Evolutionary conservation across 176 grass and related monocot genomes (phyloP), one percentile per base, ranked within the genome.

Genomic region (Coix lacrymajobi): DNA sequence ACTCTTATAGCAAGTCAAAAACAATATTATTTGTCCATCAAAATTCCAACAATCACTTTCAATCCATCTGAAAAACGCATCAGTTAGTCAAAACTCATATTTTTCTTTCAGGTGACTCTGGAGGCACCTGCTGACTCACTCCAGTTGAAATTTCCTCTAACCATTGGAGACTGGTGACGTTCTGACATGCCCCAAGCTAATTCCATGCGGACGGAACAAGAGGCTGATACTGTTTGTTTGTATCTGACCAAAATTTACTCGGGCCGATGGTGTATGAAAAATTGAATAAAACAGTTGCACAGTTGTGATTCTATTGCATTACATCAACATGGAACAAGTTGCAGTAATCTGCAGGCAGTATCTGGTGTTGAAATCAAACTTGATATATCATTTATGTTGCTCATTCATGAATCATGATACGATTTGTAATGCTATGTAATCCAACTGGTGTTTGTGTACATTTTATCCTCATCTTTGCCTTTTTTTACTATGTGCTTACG

Each of bases 71-170:
- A 29, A 41, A 40, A 63, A 15, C n/a, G n/a, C 12, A 69, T 39
- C 1, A 12, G 15, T 84, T 60, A 45, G 17, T 44, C 3, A 41
- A 0, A 38, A 37, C 64, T 17, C 22, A 67, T 66, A 0, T 80
- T 2, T 26, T 3, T 82, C 10, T 86, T 1, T 82, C 73, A 90
- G 84, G 88, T 86, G 30, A 90, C 84, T 74, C 31, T 86, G 46
- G 88, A 90, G 79, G 79, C 74, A 26, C 31, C 79, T 61, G 67
- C 84, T 51, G 74, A 16, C 36, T 48, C 31, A 11, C 67, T 90
- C 4, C 67, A 73, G 2, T 79, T 86, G 39, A 49, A 9, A 58
- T 79, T 56, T 20, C 58, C 84, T 56, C 46, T 83, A 56, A 90
- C 79, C 14, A 19, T 86, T 33, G 67, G 79, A 78, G 77, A 54